Evolutionary conservation across 1,284 basidiomycete species (phyloP), one percentile per base, ranked within the genome.

Genomic region (Peniophora sp.): DNA sequence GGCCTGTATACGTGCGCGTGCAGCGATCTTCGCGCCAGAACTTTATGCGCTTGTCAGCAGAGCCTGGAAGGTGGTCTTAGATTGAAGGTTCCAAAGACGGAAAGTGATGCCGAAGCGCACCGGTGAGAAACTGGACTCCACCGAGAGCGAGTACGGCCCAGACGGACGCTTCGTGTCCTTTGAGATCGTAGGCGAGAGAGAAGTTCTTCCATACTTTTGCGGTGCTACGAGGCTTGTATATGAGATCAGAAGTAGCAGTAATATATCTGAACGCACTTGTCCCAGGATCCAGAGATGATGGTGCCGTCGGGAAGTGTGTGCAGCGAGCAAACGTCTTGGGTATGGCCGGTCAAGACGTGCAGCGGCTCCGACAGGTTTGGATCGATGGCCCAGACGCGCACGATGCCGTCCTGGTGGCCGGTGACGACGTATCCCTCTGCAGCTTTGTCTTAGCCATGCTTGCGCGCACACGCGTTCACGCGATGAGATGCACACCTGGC

Each of bases 221-320:
- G 41, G 44, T 47, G 14, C 39, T 48, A 52, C 5, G 9, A 47
- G 12, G 17, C 27, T 6, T 32, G 6, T 12, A 32, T 32, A 32
- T 32, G 5, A 32, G 27, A 12, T 12, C 12, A 12, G 27, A 12
- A 12, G 27, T 12, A 32, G 27, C 27, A 32, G 12, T 32, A 12
- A 32, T 5, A 32, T 32, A 32, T n/a, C 51, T 47, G 23, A 15
- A 68, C 85, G 68, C 62, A 93, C 92, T 79, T 87, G 70, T 99
- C 97, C 96, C 96, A 99, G 53, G 92, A 96, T 18, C 96, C 96
- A n/a, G 92, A 95, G 51, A 96, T 83, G 54, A 96, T 83, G 51
- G 80, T 74, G 5, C 90, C 89, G 51, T 76, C 74, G 11, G 78
- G 65, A 18, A 80, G 79, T 3, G 82, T 78, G 62, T 92, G 79